These are phyloP conservation scores for Raffaelea ambrosiae DNA, from an alignment of 2,329 filamentous ascomycete species.

Conservation along the genomic window DNA sequence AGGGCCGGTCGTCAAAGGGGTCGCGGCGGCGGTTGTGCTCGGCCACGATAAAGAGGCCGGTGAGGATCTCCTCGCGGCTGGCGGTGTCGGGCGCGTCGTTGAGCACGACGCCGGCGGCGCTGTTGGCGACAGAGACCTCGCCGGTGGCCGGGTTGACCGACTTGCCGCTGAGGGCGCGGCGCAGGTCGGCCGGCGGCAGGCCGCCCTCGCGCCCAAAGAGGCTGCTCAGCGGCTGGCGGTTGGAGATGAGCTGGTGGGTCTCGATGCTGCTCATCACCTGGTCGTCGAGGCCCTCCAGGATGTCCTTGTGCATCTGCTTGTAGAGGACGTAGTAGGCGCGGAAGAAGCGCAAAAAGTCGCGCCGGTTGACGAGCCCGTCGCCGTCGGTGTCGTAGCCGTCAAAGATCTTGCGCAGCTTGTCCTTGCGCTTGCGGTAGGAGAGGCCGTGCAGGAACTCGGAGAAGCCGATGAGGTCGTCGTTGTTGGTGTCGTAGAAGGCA, in stretches of 20 bases:
- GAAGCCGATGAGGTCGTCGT: slow-evolving; percentile 83
- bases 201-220: slow-evolving; percentile 64
- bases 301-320: slow-evolving; percentile 80
- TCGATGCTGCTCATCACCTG: slow-evolving; percentile 68
- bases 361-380: slow-evolving; percentile 76
- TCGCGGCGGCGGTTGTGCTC: slow-evolving; percentile 8
- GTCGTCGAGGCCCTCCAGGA: slow-evolving; percentile 68
- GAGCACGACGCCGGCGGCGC: slow-evolving; percentile 46
- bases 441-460: slow-evolving; percentile 83
- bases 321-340: slow-evolving; percentile 86
- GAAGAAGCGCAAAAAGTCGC: slow-evolving; percentile 87
- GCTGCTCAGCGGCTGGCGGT: slow-evolving; percentile 67
- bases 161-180: slow-evolving; percentile 59
- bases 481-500: slow-evolving; percentile 87
- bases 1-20: slow-evolving; percentile 1
- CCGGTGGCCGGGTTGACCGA: slow-evolving; percentile 47
- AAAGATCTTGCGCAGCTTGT: slow-evolving; percentile 30
- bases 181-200: slow-evolving; percentile 54
- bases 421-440: slow-evolving; percentile 48
- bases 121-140: slow-evolving; percentile 55
- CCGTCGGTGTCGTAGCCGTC: slow-evolving; percentile 84
- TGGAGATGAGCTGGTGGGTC: slow-evolving; percentile 65
- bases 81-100: slow-evolving; percentile 46
- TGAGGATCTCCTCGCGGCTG: slow-evolving; percentile 11
- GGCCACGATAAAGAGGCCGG: slow-evolving; percentile 31